Conservation (phyloP, 2,329 filamentous ascomycete genomes). For the Bipolaris gigantea region DNA sequence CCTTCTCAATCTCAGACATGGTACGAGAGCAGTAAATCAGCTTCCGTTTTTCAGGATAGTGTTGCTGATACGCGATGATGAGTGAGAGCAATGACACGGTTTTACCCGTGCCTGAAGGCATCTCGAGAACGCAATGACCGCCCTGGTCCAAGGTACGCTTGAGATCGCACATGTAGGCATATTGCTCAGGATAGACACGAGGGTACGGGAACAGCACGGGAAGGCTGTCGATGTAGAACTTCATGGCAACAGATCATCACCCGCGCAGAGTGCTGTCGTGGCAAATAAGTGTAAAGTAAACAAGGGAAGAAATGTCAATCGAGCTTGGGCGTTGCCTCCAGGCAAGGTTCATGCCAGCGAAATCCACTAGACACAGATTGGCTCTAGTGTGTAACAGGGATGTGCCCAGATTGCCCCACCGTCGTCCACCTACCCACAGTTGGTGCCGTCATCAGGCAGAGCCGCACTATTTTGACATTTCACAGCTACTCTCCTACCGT, state of each 20-base stretch:
- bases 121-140: constrained; percentile 95
- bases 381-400: constrained; percentile 11
- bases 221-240: constrained; percentile 76
- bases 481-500: background rate
- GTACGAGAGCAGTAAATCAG: constrained; percentile 99
- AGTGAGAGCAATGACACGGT: constrained; percentile 92
- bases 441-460: constrained; percentile 27
- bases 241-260: constrained; percentile 58
- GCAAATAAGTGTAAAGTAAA: constrained; percentile 20
- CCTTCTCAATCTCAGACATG: constrained; percentile 99
- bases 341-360: constrained; percentile 7
- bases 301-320: constrained; percentile 6
- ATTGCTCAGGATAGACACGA: constrained; percentile 65
- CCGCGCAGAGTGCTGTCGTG: constrained; percentile 25
- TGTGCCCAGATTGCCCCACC: constrained; percentile 12
- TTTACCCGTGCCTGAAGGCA: constrained; percentile 98
- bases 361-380: constrained; percentile 1
- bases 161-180: constrained; percentile 78
- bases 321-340: constrained; percentile 13
- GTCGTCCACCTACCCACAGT: constrained; percentile 14
- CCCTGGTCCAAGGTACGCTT: constrained; percentile 89
- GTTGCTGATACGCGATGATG: constrained; percentile 94
- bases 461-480: constrained; percentile 16
- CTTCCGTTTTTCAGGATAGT: constrained; percentile 90
- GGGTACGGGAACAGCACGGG: constrained; percentile 75